phyloP scores from a whole-genome alignment of 2,329 filamentous ascomycete species.

The Cercospora sp. region DNA sequence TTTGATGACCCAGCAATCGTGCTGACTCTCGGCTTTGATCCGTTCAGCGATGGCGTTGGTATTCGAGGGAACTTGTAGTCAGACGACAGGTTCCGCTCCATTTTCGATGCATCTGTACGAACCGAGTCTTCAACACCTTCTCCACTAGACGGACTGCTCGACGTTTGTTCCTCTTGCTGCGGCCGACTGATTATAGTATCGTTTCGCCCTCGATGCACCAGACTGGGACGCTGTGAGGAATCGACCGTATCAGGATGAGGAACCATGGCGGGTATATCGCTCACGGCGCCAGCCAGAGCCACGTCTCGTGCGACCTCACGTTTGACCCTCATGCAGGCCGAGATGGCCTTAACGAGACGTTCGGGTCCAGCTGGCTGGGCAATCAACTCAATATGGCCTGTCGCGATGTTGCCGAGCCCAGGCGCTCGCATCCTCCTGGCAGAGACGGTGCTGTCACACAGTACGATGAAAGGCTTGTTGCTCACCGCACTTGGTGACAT shows the following conservation, averaged over 20 bases:
- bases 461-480: constrained; percentile 30
- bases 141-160: constrained; percentile 4
- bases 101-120: background rate
- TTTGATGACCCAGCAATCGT: constrained; percentile 10
- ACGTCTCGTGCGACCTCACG: constrained; percentile 1
- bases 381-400: constrained; percentile 29
- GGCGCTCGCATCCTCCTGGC: constrained; percentile 26
- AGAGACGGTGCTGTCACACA: constrained; percentile 32
- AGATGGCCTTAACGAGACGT: constrained; percentile 29
- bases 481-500: constrained; percentile 24
- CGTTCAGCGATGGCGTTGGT: constrained; percentile 26
- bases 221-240: background rate
- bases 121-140: background rate
- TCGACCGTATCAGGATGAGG: constrained; percentile 11
- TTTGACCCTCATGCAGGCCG: constrained; percentile 24
- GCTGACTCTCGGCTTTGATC: constrained; percentile 18
- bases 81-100: constrained; percentile 21
- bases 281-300: constrained; percentile 19
- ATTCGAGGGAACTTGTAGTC: constrained; percentile 28
- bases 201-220: constrained; percentile 14
- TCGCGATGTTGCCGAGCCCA: constrained; percentile 25
- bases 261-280: constrained; percentile 17
- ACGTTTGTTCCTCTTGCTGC: background rate
- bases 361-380: constrained; percentile 31
- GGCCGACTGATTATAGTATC: constrained; percentile 13